Evolutionary conservation across 805 yeast genomes (phyloP).

Genomic region (Suhomyces sp.): DNA sequence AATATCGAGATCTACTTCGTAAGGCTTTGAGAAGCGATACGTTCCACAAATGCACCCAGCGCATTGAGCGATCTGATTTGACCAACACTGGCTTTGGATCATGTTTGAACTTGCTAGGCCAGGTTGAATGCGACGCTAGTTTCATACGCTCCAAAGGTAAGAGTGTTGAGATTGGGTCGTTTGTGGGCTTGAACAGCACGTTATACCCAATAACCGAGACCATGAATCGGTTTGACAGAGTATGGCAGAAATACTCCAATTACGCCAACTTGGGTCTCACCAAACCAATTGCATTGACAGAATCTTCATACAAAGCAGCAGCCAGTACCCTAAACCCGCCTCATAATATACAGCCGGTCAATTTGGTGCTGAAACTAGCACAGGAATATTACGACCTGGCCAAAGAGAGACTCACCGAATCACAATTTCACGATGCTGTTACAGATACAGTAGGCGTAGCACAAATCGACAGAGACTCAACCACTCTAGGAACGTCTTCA

Average conservation of each 20-base stretch:
- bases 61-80: constrained; percentile 35
- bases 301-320: not conserved
- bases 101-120: constrained; percentile 37
- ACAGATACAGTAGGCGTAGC: constrained; percentile 48
- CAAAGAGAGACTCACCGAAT: not conserved
- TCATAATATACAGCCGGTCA: not conserved
- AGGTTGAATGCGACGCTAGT: constrained; percentile 46
- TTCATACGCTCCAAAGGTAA: constrained; percentile 16
- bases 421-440: constrained; percentile 10
- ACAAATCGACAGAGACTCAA: constrained; percentile 11
- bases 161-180: constrained; percentile 3
- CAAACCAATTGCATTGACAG: constrained; percentile 26
- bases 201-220: constrained; percentile 32
- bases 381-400: constrained; percentile 8
- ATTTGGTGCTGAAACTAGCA: constrained; percentile 11
- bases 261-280: constrained; percentile 28
- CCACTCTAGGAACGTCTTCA: constrained; percentile 41
- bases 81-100: constrained; percentile 54
- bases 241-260: constrained; percentile 13
- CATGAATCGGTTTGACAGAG: constrained; percentile 16
- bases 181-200: constrained; percentile 9
- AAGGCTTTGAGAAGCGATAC: constrained; percentile 18
- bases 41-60: constrained; percentile 14
- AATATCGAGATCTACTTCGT: constrained; percentile 28
- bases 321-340: not conserved